Evolutionary conservation across 257 asterid species (phyloP), one percentile per base, ranked within the genome.

Genomic region (Solanum chmielewskii): DNA sequence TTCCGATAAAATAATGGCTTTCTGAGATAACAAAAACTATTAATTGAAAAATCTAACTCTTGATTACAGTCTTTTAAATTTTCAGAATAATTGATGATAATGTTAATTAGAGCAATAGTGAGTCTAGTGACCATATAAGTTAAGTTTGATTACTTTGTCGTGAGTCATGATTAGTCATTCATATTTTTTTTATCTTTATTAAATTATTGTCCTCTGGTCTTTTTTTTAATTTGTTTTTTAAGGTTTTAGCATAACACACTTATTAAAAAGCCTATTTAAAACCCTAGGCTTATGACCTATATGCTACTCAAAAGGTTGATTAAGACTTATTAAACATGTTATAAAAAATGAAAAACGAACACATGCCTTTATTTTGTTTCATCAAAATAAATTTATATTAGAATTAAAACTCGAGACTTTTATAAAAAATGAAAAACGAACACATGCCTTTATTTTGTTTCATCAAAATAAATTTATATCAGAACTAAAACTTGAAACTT

Each of bases 1-100:
- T 25, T 12, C 1, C 0, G 0, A 62, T 0, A 62, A n/a, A 62
- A 62, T 1, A 10, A n/a, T 2, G 3, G 23, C 8, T 62, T 62
- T n/a, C 1, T 11, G 1, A 23, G 13, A 62, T 62, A 2, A 62
- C 4, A 62, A 23, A 49, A 5, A 5, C 6, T 9, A 60, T 23
- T 9, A 60, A n/a, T 60, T 23, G 3, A 64, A 64, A 20, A 12
- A 27, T 27, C 5, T 27, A 20, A 59, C 11, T 25, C 12, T 20
- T 18, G n/a, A 56, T 18, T 56, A 49, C 20, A 20, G 25, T 18
- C 25, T 56, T 39, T 56, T 56, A 56, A 56, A 3, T 56, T 20
- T 56, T 56, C 10, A 56, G 10, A 16, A n/a, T n/a, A 56, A 64
- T 64, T 66, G 35, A 27, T 68, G 74, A 15, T 25, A 68, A 68